These are phyloP conservation scores for Diutina mesorugosa DNA, from an alignment of 1,139 yeast genomes.

Conservation along the genomic window DNA sequence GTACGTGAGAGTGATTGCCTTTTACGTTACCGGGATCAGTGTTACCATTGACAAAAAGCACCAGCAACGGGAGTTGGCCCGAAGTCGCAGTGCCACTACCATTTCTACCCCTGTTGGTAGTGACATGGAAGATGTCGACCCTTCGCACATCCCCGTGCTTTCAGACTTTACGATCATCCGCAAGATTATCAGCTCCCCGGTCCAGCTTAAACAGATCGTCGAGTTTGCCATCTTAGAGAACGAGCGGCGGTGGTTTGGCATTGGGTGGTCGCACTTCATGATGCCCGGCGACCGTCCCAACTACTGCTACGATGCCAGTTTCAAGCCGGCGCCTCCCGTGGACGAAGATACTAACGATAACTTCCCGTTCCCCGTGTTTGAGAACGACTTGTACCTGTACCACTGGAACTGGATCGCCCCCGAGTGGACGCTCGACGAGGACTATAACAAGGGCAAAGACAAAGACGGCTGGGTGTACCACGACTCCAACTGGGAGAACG, in stretches of 20 bases:
- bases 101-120: conserved; percentile 15
- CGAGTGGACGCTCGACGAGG: conserved; percentile 33
- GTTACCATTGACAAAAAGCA: conserved; percentile 13
- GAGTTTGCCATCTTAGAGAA: conserved; percentile 41
- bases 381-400: conserved; percentile 25
- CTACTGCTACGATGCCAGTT: conserved; percentile 25
- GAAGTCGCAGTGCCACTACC: conserved; percentile 9
- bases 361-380: conserved; percentile 37
- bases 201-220: conserved; percentile 32
- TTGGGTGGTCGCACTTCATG: conserved; percentile 43
- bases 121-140: conserved; percentile 12
- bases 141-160: conserved; percentile 12
- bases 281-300: conserved; percentile 40
- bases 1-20: conserved; percentile 26
- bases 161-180: conserved; percentile 29
- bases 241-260: conserved; percentile 49
- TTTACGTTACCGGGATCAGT: conserved; percentile 34
- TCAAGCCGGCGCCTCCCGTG: conserved; percentile 5
- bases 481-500: conserved; percentile 38
- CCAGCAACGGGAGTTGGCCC: conserved; percentile 8
- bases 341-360: conserved; percentile 4
- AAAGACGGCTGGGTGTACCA: conserved; percentile 41
- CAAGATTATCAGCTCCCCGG: conserved; percentile 26
- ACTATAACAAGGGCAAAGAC: conserved; percentile 19
- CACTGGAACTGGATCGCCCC: conserved; percentile 47